Conservation (phyloP, 2,329 filamentous ascomycete species). For the Endocalyx cinctus region DNA sequence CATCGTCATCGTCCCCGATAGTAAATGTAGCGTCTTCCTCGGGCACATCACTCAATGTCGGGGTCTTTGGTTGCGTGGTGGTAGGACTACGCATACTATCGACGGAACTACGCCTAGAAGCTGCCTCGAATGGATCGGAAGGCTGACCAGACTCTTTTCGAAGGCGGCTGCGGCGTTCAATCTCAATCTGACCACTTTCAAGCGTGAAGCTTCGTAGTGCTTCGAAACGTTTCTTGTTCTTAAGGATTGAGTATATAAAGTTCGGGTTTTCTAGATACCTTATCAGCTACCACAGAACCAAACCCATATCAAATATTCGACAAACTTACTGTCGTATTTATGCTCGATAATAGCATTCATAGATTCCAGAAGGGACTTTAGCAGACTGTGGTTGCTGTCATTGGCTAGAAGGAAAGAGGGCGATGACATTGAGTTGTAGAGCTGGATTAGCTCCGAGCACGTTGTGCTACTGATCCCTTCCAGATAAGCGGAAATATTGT, state of each 20-base stretch:
- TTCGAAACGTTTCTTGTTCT: conserved; percentile 78
- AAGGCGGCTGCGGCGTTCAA: conserved; percentile 71
- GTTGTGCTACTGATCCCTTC: conserved; percentile 70
- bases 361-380: conserved; percentile 79
- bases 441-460: conserved; percentile 77
- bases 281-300: too few species aligned
- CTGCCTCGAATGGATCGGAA: conserved; percentile 44
- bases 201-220: conserved; percentile 82
- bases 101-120: conserved; percentile 55
- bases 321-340: conserved; percentile 68
- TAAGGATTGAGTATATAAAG: conserved; percentile 73
- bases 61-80: conserved; percentile 45
- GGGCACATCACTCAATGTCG: conserved; percentile 62
- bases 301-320: too few species aligned
- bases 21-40: conserved; percentile 80
- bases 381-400: conserved; percentile 79
- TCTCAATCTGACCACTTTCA: conserved; percentile 86
- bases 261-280: conserved; percentile 76
- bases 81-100: conserved; percentile 65
- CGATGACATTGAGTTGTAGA: conserved; percentile 89
- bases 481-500: conserved; percentile 84
- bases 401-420: conserved; percentile 90
- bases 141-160: conserved; percentile 58
- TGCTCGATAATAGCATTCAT: conserved; percentile 89
- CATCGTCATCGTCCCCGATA: conserved; percentile 80